Conservation (phyloP, 371 early-diverging fungal species). For the Lichtheimia ramosa region DNA sequence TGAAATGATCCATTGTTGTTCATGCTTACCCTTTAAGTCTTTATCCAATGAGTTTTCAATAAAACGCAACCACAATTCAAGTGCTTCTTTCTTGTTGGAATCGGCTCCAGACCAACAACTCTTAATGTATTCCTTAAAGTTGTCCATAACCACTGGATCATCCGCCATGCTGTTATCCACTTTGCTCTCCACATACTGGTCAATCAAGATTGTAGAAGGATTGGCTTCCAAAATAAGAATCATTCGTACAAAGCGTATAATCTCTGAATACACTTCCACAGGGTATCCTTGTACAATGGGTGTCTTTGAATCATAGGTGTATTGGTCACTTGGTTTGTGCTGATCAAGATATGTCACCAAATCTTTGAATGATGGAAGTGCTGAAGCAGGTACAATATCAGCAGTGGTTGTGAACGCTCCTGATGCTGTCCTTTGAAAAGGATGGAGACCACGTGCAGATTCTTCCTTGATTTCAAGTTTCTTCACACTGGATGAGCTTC, state of each 20-base stretch:
- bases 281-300: conserved; percentile 51
- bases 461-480: conserved; percentile 82
- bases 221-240: conserved; percentile 59
- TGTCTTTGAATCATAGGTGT: conserved; percentile 32
- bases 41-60: conserved; percentile 54
- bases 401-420: conserved; percentile 18
- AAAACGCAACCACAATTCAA: conserved; percentile 53
- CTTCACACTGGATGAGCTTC: conserved; percentile 53
- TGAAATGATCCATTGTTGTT: not conserved
- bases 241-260: conserved; percentile 55
- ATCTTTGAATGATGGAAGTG: conserved; percentile 50
- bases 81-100: conserved; percentile 37
- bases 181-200: conserved; percentile 53
- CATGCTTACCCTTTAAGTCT: conserved; percentile 33
- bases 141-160: conserved; percentile 41
- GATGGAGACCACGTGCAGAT: conserved; percentile 55
- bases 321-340: conserved; percentile 36
- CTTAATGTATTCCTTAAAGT: conserved; percentile 35
- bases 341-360: conserved; percentile 41
- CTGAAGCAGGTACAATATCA: conserved; percentile 32
- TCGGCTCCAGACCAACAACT: conserved; percentile 41
- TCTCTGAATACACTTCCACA: conserved; percentile 59
- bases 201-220: conserved; percentile 46
- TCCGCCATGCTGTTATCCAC: conserved; percentile 56
- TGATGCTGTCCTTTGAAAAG: conserved; percentile 34